Conservation (phyloP, 192 early-diverging fungal genomes). For the Backusella luteola region DNA sequence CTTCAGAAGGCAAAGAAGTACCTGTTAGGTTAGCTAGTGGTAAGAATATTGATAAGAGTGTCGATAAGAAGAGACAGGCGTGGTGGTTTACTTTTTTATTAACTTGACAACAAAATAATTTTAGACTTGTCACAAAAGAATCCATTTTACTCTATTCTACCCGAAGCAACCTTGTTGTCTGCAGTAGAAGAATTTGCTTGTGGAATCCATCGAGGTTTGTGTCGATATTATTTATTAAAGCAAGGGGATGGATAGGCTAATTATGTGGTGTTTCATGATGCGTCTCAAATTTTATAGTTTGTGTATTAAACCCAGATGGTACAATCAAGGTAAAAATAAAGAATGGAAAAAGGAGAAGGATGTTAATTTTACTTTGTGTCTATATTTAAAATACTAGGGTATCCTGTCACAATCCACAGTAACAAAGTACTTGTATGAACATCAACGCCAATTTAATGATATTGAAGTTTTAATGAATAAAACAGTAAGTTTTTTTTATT, state of each 20-base stretch:
- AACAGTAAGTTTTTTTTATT: constrained; percentile 33
- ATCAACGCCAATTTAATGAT: constrained; percentile 47
- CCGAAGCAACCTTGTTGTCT: constrained; percentile 71
- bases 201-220: constrained; percentile 70
- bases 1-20: constrained; percentile 46
- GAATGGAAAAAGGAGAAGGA: neutral
- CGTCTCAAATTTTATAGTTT: constrained; percentile 45
- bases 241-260: neutral
- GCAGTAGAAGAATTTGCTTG: constrained; percentile 73
- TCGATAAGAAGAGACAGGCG: neutral
- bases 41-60: constrained; percentile 16
- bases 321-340: constrained; percentile 44
- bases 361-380: constrained; percentile 35
- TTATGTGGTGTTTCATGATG: neutral
- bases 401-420: constrained; percentile 78
- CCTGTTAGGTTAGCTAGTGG: constrained; percentile 65
- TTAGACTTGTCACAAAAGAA: constrained; percentile 77
- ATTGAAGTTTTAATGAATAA: constrained; percentile 44
- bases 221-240: neutral
- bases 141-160: constrained; percentile 78
- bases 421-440: constrained; percentile 64
- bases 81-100: constrained; percentile 24
- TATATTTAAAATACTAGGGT: constrained; percentile 37
- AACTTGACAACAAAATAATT: no score
- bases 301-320: constrained; percentile 64